phyloP scores from a whole-genome alignment of 306 rosid species.

The Carpinus viminea region DNA sequence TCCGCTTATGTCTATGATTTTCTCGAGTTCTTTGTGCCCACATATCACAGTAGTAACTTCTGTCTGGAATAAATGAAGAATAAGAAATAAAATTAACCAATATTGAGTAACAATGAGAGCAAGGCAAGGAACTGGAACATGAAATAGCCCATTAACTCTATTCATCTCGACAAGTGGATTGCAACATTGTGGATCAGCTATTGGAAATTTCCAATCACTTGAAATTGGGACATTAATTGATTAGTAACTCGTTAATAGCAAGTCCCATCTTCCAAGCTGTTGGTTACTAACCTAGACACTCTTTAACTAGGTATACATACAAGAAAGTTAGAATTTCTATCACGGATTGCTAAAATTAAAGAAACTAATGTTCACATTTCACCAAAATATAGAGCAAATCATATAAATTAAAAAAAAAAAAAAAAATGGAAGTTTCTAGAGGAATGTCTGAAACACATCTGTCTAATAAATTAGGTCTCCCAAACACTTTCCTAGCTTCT shows the following conservation, averaged over 20 bases:
- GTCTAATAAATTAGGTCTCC: neutral
- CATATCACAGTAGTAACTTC: constrained; percentile 89
- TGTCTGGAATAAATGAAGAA: constrained; percentile 52
- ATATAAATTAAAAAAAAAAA: neutral
- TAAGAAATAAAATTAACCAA: constrained; percentile 16
- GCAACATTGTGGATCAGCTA: constrained; percentile 15
- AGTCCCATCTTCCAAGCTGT: constrained; percentile 11
- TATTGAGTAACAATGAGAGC: constrained; percentile 5
- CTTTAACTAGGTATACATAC: neutral
- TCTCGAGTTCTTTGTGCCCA: constrained; percentile 80
- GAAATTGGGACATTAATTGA: constrained; percentile 13
- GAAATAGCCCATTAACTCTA: constrained; percentile 1
- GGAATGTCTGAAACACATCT: neutral
- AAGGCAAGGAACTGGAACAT: neutral
- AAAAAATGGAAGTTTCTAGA: neutral
- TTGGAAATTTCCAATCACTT: constrained; percentile 17
- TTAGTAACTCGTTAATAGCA: constrained; percentile 18
- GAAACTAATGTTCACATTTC: neutral
- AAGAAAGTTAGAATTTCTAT: neutral
- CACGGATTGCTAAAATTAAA: neutral
- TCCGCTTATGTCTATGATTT: constrained; percentile 63
- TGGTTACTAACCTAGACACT: neutral
- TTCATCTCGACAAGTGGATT: constrained; percentile 6
- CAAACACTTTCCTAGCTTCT: neutral
- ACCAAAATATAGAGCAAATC: constrained; percentile 2